Base-by-base conservation (phyloP, 1,139 yeast species). In the Pichia sp. region DNA sequence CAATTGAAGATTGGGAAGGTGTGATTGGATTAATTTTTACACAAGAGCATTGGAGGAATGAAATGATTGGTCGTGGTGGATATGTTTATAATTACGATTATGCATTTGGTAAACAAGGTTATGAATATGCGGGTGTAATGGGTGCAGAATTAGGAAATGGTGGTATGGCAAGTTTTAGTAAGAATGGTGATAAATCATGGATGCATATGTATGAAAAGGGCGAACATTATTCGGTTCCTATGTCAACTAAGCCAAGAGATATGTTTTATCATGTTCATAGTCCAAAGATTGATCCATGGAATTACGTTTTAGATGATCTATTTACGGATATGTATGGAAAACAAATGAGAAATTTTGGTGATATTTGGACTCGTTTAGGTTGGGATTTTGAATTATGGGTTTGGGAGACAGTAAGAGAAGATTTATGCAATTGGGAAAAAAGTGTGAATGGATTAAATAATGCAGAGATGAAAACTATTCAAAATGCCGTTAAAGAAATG, bases 181-280 rank as follows among this genome's bases (percentile, higher is more conserved):
- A 29, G n/a, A n/a, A n/a, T n/a, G n/a, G n/a, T 26, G 45, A 40
- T 3, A 36, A 48, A 16, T 32, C 35, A 23, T 50, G 52, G 52
- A 37, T 25, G 10, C 42, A 41, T 20, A 37, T 47, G 37, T 31
- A 42, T 20, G 40, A 31, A 6, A 30, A 32, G 3, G 25, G n/a
- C 11, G 35, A 42, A 6, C 42, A 39, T 32, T 33, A 25, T 20
- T 23, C 40, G 10, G 46, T 42, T 2, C 45, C 48, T 4, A 45
- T 39, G 29, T 30, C 39, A 10, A 9, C 32, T 2, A 33, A 27
- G 20, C 46, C 53, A 2, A 43, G 50, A 42, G 63, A 50, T 57
- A 51, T 30, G 43, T 71, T 71, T 52, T 61, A 71, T 41, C 75
- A 71, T 52, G 54, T 67, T 34, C 73, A 69, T 54, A 62, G 65